Conservation (phyloP, 1,284 basidiomycete genomes). For the Puccinia polysora region DNA sequence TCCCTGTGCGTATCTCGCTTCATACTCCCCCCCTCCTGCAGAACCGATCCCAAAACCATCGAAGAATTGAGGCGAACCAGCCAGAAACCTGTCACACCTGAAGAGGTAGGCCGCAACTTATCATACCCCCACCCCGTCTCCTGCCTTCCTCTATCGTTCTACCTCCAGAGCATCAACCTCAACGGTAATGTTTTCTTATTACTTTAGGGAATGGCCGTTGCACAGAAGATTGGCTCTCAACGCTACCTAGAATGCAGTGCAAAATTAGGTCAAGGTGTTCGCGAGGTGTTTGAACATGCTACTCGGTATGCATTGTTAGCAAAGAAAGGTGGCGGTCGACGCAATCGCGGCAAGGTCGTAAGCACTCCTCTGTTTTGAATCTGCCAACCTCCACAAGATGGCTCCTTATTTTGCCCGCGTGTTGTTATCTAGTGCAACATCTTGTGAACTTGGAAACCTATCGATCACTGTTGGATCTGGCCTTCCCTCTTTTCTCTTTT, state of each 20-base stretch:
- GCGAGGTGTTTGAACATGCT: conserved; percentile 86
- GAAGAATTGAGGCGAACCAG: conserved; percentile 75
- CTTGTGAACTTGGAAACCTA: too few relatives aligned
- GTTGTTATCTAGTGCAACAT: conserved; percentile 2
- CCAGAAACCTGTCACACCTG: conserved; percentile 71
- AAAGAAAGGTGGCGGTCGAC: conserved; percentile 14
- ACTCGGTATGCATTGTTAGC: conserved; percentile 69
- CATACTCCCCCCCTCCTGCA: too few relatives aligned
- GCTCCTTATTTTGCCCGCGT: not conserved
- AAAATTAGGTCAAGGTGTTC: conserved; percentile 79
- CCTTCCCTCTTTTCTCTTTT: not conserved
- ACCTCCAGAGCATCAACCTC: not conserved
- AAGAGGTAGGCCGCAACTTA: too few relatives aligned
- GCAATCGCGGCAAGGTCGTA: conserved; percentile 4
- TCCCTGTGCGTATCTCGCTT: too few relatives aligned
- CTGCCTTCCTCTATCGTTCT: conserved; percentile 14
- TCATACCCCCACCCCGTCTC: conserved; percentile 49
- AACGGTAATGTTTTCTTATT: conserved; percentile 24
- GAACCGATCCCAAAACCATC: conserved; percentile 70
- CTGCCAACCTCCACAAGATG: not conserved
- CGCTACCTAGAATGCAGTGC: conserved; percentile 87
- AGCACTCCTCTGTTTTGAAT: not conserved
- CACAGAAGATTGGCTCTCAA: conserved; percentile 80
- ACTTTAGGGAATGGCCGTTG: conserved; percentile 71
- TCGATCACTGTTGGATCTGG: too few relatives aligned